phyloP scores from a whole-genome alignment of 345 rosid species.

The Eucalyptus rudis region DNA sequence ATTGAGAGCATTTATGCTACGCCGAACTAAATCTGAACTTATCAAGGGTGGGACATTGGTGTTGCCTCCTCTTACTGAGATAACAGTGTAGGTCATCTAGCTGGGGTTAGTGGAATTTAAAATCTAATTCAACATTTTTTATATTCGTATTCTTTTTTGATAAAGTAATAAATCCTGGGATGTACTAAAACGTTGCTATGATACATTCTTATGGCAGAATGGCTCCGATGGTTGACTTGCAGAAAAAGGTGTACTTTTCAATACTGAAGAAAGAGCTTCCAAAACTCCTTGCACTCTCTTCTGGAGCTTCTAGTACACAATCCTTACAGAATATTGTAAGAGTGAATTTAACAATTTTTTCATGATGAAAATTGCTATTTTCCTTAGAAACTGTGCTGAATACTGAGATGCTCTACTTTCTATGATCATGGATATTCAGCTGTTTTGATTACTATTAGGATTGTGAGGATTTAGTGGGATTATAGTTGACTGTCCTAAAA shows the following conservation, averaged over 20 bases:
- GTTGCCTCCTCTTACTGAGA: slow-evolving; percentile 77
- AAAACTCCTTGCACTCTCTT: slow-evolving; percentile 59
- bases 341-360: neutral
- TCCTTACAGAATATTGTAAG: slow-evolving; percentile 81
- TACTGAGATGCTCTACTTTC: neutral
- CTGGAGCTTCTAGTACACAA: slow-evolving; percentile 46
- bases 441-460: neutral
- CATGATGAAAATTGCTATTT: neutral
- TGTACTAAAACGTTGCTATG: neutral
- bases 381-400: neutral
- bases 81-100: slow-evolving; percentile 42
- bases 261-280: slow-evolving; percentile 87
- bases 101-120: neutral
- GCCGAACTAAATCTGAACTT: slow-evolving; percentile 70
- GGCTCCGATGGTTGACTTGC: slow-evolving; percentile 67
- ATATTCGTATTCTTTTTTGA: neutral
- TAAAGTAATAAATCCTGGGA: neutral
- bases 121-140: neutral
- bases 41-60: slow-evolving; percentile 57
- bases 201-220: slow-evolving; percentile 31
- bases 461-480: too few species aligned
- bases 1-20: slow-evolving; percentile 75
- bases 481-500: too few species aligned
- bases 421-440: neutral
- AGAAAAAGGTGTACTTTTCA: slow-evolving; percentile 66